phyloP scores from a whole-genome alignment of 2,329 filamentous ascomycete genomes.

The Fusarium mexicanum region DNA sequence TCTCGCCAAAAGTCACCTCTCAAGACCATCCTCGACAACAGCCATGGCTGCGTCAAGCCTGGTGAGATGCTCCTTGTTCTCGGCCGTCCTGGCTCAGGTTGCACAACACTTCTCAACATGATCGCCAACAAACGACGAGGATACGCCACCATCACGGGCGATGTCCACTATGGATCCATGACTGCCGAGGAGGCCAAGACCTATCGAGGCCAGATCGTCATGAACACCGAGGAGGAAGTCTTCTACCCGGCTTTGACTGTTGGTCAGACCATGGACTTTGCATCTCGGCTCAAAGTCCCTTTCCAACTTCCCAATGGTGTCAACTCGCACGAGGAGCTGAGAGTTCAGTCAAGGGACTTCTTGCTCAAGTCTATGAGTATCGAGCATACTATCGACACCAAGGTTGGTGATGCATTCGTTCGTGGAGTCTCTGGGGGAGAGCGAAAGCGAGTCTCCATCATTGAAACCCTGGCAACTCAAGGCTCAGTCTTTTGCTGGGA shows the following conservation, averaged over 20 bases:
- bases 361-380: conserved; percentile 67
- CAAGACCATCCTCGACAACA: conserved; percentile 71
- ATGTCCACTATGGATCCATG: conserved; percentile 65
- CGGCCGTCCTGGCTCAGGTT: conserved; percentile 74
- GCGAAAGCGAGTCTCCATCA: conserved; percentile 74
- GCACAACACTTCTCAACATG: conserved; percentile 76
- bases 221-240: conserved; percentile 76
- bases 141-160: conserved; percentile 66
- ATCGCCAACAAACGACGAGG: conserved; percentile 71
- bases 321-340: conserved; percentile 55
- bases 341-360: conserved; percentile 60
- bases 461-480: conserved; percentile 68
- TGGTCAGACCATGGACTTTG: conserved; percentile 76
- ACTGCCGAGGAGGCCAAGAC: conserved; percentile 58
- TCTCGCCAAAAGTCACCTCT: conserved; percentile 64
- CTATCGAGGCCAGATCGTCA: conserved; percentile 68
- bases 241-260: conserved; percentile 77
- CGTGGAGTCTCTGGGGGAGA: conserved; percentile 76
- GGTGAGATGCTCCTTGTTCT: conserved; percentile 78
- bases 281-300: conserved; percentile 68
- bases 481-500: conserved; percentile 73
- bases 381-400: conserved; percentile 69
- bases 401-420: conserved; percentile 73
- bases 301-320: conserved; percentile 57
- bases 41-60: conserved; percentile 75